These are phyloP conservation scores for Micromonas pusilla DNA, from an alignment of 139 green algal genomes.

Conservation along the genomic window DNA sequence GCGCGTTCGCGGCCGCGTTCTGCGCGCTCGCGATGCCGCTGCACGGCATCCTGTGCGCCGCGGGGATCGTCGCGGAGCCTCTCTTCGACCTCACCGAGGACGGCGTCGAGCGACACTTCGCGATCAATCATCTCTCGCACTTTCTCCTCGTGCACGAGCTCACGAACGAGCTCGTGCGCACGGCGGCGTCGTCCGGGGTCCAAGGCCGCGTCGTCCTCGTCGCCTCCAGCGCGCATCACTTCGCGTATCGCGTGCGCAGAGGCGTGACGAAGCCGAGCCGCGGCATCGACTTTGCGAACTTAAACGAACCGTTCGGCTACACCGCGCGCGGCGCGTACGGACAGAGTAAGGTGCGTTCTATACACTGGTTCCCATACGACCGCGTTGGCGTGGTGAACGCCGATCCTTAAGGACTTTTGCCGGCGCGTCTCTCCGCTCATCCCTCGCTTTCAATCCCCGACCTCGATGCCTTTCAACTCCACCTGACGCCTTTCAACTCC, in stretches of 20 bases:
- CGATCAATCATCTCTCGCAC: conserved; percentile 47
- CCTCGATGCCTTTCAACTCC: too few species aligned
- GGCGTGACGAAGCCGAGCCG: conserved; percentile 3
- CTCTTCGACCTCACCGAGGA: conserved; percentile 34
- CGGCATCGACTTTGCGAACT: conserved; percentile 18
- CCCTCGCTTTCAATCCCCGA: too few species aligned
- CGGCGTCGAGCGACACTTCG: conserved; percentile 46
- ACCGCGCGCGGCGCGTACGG: conserved; percentile 35
- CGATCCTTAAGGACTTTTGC: too few species aligned
- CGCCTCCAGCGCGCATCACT: conserved; percentile 33
- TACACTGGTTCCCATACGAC: too few species aligned
- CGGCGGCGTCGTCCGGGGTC: conserved; percentile 5
- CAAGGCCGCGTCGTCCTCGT: conserved; percentile 32
- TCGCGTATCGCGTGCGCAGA: conserved; percentile 25
- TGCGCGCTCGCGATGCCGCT: not conserved
- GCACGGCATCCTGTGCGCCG: conserved; percentile 19
- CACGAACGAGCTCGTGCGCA: conserved; percentile 15
- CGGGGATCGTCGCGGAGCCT: conserved; percentile 13
- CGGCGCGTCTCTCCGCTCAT: too few species aligned
- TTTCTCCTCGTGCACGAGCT: conserved; percentile 33
- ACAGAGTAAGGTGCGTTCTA: too few species aligned
- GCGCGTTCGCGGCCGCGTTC: not conserved
- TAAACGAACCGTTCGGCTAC: conserved; percentile 25
- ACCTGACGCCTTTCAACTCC: too few species aligned
- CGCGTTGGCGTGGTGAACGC: too few species aligned